Evolutionary conservation across 2,329 filamentous ascomycete species (phyloP).

Genomic region (Venturia asperata): DNA sequence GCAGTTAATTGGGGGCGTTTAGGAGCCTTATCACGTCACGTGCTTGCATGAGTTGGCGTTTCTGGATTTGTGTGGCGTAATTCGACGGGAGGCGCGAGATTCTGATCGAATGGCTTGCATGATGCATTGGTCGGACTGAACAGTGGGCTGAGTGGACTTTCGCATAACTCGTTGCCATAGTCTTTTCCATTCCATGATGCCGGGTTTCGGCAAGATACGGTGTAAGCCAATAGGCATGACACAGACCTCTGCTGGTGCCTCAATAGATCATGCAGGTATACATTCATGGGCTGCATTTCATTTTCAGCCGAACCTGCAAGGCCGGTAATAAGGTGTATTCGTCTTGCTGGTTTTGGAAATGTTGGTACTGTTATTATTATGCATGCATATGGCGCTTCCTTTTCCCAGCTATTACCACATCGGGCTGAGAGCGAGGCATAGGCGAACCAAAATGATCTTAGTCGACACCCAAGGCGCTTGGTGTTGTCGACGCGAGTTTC

Average conservation of each 20-base stretch:
- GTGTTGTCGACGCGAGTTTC: background rate
- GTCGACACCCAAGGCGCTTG: background rate
- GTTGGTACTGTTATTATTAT: background rate
- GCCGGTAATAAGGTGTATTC: background rate
- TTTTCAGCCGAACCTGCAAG: background rate
- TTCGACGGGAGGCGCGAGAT: background rate
- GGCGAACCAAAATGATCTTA: background rate
- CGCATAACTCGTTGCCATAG: background rate
- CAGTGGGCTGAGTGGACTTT: background rate
- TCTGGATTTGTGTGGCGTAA: background rate
- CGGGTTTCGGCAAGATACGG: background rate
- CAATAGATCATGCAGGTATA: background rate
- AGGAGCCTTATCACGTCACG: background rate
- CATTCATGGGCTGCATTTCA: background rate
- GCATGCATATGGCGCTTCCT: background rate
- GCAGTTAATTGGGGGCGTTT: constrained; percentile 4
- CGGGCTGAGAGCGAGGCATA: background rate
- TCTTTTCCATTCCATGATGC: constrained; percentile 4
- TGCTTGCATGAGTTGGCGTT: constrained; percentile 2
- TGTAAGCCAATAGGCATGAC: background rate
- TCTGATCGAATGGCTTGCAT: constrained; percentile 12
- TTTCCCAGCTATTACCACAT: background rate
- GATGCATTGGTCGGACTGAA: background rate
- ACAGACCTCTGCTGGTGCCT: background rate
- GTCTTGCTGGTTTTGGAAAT: background rate